A percentile compares a stretch with the other conserved stretches of the same genome.
These are phyloP conservation scores for Clarkia xantiana DNA, from an alignment of 345 rosid species.

Conservation along the genomic window DNA sequence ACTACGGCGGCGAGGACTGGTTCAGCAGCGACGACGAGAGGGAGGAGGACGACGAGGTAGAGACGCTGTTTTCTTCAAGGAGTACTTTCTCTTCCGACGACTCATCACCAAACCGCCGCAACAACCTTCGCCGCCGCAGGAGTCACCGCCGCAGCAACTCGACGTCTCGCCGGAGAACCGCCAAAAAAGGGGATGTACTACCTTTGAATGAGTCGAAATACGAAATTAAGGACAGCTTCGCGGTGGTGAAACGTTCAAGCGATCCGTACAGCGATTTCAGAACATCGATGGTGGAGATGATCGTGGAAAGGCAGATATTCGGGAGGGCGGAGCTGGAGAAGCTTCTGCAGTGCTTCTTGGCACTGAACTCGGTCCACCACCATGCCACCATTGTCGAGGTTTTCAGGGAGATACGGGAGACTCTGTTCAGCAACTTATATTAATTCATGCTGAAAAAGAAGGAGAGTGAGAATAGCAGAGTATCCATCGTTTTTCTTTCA, in stretches of 20 bases:
- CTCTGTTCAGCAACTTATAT: conserved; percentile 7
- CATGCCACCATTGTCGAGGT: conserved; percentile 18
- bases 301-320: conserved; percentile 21
- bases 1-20: conserved; percentile 31
- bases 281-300: conserved; percentile 32
- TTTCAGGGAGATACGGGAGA: conserved; percentile 19
- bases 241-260: conserved; percentile 30
- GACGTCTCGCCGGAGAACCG: conserved; percentile 9
- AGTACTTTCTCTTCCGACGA: conserved; percentile 43
- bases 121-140: conserved; percentile 6
- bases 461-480: neutral
- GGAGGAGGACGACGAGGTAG: conserved; percentile 20
- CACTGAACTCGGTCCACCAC: conserved; percentile 17
- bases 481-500: neutral
- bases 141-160: neutral
- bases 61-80: conserved; percentile 55
- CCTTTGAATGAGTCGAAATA: conserved; percentile 12
- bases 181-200: conserved; percentile 6
- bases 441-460: neutral
- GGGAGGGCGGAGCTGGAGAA: conserved; percentile 17
- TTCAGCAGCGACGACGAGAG: conserved; percentile 55
- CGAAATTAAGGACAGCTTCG: conserved; percentile 44
- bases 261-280: conserved; percentile 22
- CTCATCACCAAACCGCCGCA: conserved; percentile 26
- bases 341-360: conserved; percentile 21